phyloP scores from a whole-genome alignment of 2,329 filamentous ascomycete species.

The Colletotrichum brevisporum region DNA sequence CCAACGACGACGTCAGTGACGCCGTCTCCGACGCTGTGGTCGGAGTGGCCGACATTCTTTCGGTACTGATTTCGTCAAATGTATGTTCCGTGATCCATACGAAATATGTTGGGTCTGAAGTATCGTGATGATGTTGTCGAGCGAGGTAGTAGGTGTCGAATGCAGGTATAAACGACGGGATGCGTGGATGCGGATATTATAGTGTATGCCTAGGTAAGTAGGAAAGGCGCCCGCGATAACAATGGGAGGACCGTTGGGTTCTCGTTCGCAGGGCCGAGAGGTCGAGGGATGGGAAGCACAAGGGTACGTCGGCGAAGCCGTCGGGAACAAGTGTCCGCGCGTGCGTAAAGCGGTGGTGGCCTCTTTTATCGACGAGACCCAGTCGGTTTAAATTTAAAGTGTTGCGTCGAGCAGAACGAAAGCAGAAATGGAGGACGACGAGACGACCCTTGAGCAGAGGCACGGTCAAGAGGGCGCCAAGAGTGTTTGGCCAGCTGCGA shows the following conservation, averaged over 20 bases:
- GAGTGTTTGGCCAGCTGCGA: constrained; percentile 24
- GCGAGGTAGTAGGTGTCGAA: too few species aligned
- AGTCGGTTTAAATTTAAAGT: background rate
- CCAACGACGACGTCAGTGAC: constrained; percentile 32
- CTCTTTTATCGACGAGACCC: constrained; percentile 11
- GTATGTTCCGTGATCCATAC: background rate
- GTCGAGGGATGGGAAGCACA: background rate
- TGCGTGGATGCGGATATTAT: background rate
- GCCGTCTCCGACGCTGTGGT: constrained; percentile 38
- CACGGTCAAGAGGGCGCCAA: constrained; percentile 21
- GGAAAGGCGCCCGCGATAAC: constrained; percentile 16
- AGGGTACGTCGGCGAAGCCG: constrained; percentile 2
- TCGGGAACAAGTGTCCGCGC: background rate
- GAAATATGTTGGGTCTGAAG: background rate
- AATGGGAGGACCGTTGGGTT: constrained; percentile 7
- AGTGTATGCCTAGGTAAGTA: background rate
- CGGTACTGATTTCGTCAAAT: background rate
- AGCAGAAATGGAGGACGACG: constrained; percentile 7
- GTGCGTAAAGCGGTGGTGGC: constrained; percentile 3
- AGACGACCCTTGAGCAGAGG: constrained; percentile 15
- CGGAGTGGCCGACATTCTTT: constrained; percentile 32
- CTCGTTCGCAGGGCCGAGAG: background rate
- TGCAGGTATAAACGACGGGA: too few species aligned
- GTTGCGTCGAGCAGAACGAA: constrained; percentile 6
- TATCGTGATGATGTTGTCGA: background rate